Evolutionary conservation across 2,329 filamentous ascomycete genomes (phyloP).

Genomic region (Diplodia intermedia): DNA sequence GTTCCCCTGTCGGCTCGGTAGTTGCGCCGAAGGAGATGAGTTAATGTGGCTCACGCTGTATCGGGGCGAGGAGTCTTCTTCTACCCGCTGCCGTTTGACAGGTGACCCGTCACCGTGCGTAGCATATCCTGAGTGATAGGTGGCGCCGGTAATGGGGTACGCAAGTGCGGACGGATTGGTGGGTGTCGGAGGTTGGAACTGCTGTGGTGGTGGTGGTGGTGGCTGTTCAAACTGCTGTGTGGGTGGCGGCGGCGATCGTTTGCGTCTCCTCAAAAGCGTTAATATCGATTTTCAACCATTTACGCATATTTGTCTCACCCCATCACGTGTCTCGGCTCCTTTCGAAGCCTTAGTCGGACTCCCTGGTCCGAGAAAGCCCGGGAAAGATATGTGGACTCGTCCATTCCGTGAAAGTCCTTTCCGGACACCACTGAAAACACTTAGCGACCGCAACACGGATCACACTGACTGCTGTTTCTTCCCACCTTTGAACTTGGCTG

Average conservation of each 20-base stretch:
- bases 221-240: conserved; percentile 8
- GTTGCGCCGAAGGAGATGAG: conserved; percentile 14
- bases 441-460: conserved; percentile 25
- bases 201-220: conserved; percentile 3
- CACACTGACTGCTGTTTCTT: conserved; percentile 36
- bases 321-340: conserved; percentile 69
- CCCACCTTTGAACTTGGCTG: conserved; percentile 72
- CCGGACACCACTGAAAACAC: conserved; percentile 52
- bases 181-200: conserved; percentile 12
- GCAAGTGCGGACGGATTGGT: not conserved
- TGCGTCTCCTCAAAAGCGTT: conserved; percentile 16
- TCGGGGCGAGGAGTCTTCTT: not conserved
- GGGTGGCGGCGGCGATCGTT: conserved; percentile 25
- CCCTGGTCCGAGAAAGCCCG: conserved; percentile 87
- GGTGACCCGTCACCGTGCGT: not conserved
- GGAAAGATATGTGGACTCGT: conserved; percentile 81
- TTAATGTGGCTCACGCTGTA: not conserved
- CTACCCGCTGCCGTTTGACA: conserved; percentile 8
- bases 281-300: not conserved
- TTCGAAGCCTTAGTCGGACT: conserved; percentile 79
- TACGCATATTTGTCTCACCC: conserved; percentile 8
- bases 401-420: conserved; percentile 80
- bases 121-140: conserved; percentile 1
- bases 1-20: conserved; percentile 4
- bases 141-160: not conserved